Base-by-base conservation (phyloP, 345 rosid species). In the Populus davidiana region DNA sequence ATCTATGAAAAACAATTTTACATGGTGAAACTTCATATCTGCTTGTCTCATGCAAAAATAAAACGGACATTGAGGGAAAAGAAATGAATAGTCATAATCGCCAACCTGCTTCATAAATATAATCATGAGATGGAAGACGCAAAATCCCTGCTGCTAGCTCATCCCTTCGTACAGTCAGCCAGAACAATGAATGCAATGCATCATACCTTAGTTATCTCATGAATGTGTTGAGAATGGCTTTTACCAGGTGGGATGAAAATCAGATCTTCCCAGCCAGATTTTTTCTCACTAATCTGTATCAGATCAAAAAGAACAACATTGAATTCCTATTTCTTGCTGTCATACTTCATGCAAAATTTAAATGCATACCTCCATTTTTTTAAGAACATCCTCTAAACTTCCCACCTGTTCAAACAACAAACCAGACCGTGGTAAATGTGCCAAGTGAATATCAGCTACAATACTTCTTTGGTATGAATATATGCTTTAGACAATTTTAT, bases 191-290 rank as follows among this genome's bases (percentile, higher is more conserved):
- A 64, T 67, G 16, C 44, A 76, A 27, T 5, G n/a, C 69, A 70
- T 84, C 84, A 86, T 67, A 50, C 82, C 77, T 85, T 84, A 9
- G 70, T 77, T 77, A 89, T 85, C 67, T 92, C 94, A 43, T 92
- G 93, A 82, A 93, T 86, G 89, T 96, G 99, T 81, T 93, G 96
- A 63, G 91, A 82, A 67, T 88, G 91, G 75, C 90, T 93, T 88
- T 93, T 90, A 80, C 99, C 98, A 2, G 99, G 99, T 72, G 99
- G 97, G 83, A 93, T 87, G 83, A 96, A 96, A 72, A 93, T 89
- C 66, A 93, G 81, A 88, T 96, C 98, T 71, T 89, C 99, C 99
- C 99, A 96, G 17, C 96, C 98, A 1, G 94, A 91, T 83, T 91
- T 92, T 87, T 85, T 88, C 90, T 92, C 96, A 83, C 90, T 93